These are phyloP conservation scores for Tricholoma terreum DNA, from an alignment of 768 basidiomycete species.

Conservation along the genomic window DNA sequence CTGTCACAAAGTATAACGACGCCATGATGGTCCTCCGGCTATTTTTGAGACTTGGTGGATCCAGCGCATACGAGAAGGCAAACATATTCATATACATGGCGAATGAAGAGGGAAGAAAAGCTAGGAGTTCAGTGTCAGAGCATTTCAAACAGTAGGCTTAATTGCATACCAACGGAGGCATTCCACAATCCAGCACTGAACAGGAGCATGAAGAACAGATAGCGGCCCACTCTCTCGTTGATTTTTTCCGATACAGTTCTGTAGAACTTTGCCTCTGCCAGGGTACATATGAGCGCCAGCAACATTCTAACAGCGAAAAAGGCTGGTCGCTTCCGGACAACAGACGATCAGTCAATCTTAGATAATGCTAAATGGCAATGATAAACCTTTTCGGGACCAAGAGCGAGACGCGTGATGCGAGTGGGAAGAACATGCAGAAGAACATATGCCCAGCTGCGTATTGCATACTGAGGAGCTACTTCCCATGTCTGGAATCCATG, in stretches of 20 bases:
- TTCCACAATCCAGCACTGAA: slow-evolving; percentile 96
- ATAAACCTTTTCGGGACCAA: slow-evolving; percentile 71
- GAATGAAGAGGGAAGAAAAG: slow-evolving; percentile 93
- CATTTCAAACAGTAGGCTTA: slow-evolving; percentile 1
- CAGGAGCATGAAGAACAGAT: slow-evolving; percentile 82
- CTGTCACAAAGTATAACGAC: slow-evolving; percentile 71
- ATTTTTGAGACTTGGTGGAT: slow-evolving; percentile 53
- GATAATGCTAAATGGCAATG: neutral
- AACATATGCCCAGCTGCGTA: slow-evolving; percentile 94
- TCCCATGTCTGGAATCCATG: slow-evolving; percentile 99
- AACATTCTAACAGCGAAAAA: slow-evolving; percentile 89
- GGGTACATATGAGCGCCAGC: slow-evolving; percentile 66
- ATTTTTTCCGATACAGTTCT: slow-evolving; percentile 76
- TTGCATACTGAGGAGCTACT: slow-evolving; percentile 83
- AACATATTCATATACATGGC: slow-evolving; percentile 87
- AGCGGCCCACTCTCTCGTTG: slow-evolving; percentile 90
- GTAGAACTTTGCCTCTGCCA: slow-evolving; percentile 83
- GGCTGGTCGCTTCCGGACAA: slow-evolving; percentile 58
- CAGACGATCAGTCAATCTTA: slow-evolving; percentile 11
- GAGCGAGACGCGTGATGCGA: slow-evolving; percentile 47
- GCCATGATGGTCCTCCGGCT: slow-evolving; percentile 58
- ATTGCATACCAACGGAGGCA: slow-evolving; percentile 68
- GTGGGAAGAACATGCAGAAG: slow-evolving; percentile 73
- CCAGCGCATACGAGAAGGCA: slow-evolving; percentile 68
- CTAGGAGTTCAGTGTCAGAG: slow-evolving; percentile 35